Evolutionary conservation across 768 basidiomycete genomes (phyloP), one percentile per base, ranked within the genome.

Genomic region (Pleurotus salmoneostramineus): DNA sequence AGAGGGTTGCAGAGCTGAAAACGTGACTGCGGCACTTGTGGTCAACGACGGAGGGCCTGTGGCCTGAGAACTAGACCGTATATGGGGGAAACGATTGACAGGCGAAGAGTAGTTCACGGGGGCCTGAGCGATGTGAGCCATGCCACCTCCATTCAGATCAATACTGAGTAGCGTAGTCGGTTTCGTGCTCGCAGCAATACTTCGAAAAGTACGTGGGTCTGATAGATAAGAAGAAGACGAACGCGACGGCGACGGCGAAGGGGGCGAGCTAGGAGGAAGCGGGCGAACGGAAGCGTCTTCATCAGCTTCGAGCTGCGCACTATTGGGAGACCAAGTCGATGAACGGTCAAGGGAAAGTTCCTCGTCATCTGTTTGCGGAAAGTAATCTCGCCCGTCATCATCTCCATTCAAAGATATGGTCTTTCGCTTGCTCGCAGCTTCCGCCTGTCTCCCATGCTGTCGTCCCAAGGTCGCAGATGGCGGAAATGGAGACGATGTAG

Each of bases 211-310:
- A 56, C 87, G 82, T 12, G 91, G 82, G 64, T 91, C 82, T 4
- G 92, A 92, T 31, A 92, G 80, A 70, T 91, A 89, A 0, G 90
- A 91, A 0, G 90, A 91, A 1, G 91, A 93, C 2, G 88, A 93
- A 56, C 82, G 84, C 2, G 91, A 93, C 3, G 88, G 91, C 0
- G 91, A 88, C 3, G 93, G 93, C 0, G 93, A 95, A 8, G 89
- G 91, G 8, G 93, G 91, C 4, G 85, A 79, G 63, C 89, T 93
- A 4, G 96, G 96, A 21, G 94, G 91, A 36, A 98, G 72, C 3
- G 95, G 94, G 33, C 94, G 84, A 12, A 97, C 71, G 37, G 93
- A 96, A 7, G 96, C 96, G 66, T 97, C 94, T 56, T 97, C 96
- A 67, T 98, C 95, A 12, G 94, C 95, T 71, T 93, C 93, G 33